Conservation (phyloP, 495 filamentous ascomycete genomes). For the Trichoderma erinaceum region DNA sequence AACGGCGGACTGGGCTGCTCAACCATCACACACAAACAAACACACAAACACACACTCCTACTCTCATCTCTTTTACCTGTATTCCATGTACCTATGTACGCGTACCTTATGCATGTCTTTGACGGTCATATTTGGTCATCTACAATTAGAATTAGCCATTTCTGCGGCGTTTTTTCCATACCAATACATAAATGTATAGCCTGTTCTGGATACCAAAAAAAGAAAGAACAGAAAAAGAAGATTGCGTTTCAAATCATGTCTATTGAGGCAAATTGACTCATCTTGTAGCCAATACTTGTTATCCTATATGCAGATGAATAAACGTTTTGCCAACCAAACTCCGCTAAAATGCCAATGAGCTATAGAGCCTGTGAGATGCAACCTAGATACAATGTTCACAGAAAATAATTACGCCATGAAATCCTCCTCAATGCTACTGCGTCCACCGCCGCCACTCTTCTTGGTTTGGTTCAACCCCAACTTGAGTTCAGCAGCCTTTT, state of each 20-base stretch:
- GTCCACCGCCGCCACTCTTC: not conserved
- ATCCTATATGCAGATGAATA: too few relatives aligned
- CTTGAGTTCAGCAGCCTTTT: slow-evolving; percentile 6
- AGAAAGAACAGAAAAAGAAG: not conserved
- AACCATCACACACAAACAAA: not conserved
- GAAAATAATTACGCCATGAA: slow-evolving; percentile 8
- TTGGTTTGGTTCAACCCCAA: not conserved
- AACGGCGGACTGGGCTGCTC: not conserved
- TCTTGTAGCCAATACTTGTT: too few relatives aligned
- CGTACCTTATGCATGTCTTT: not conserved
- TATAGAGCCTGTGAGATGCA: not conserved
- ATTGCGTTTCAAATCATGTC: not conserved
- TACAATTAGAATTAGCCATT: slow-evolving; percentile 4
- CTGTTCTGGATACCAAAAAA: not conserved
- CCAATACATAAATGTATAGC: not conserved
- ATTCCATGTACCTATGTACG: not conserved
- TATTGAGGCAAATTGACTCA: not conserved
- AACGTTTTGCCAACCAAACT: too few relatives aligned
- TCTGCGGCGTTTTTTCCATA: slow-evolving; percentile 8
- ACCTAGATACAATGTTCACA: not conserved
- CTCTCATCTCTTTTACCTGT: not conserved
- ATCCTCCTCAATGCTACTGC: slow-evolving; percentile 13
- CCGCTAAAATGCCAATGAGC: too few relatives aligned
- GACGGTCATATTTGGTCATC: not conserved
- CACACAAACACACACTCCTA: not conserved